These are phyloP conservation scores for Mortierella sp. DNA, from an alignment of 371 early-diverging fungal genomes.

Conservation along the genomic window DNA sequence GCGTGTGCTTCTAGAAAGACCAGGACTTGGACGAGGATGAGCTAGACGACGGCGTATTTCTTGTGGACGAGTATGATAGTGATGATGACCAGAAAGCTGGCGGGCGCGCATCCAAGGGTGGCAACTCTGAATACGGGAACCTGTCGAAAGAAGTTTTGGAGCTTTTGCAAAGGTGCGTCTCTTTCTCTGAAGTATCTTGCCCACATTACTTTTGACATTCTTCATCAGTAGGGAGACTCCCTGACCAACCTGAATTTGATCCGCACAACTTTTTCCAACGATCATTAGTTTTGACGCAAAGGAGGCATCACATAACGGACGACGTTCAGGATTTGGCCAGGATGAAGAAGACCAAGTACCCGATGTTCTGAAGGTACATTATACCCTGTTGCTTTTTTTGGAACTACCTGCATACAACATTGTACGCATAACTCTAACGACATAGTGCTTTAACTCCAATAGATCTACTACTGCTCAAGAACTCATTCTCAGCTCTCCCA, in stretches of 20 bases:
- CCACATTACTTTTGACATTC: not conserved
- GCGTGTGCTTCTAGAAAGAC: conserved; percentile 20
- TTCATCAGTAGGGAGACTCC: not conserved
- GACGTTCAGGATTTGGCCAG: conserved; percentile 11
- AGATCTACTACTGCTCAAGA: conserved; percentile 88
- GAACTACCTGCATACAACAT: not conserved
- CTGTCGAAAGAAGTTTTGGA: conserved; percentile 71
- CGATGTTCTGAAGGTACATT: conserved; percentile 68
- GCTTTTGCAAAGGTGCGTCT: conserved; percentile 61
- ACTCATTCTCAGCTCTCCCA: conserved; percentile 97
- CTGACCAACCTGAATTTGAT: conserved; percentile 2
- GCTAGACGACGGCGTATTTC: conserved; percentile 66
- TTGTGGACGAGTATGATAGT: conserved; percentile 78
- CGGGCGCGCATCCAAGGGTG: not conserved
- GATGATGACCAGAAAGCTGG: conserved; percentile 62
- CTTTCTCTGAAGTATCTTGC: not conserved
- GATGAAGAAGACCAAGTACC: conserved; percentile 62
- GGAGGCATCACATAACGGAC: conserved; percentile 24
- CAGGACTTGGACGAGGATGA: conserved; percentile 41
- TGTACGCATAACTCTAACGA: too few species aligned
- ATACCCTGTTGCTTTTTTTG: not conserved
- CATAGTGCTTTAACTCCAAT: not conserved
- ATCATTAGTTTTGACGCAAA: conserved; percentile 28
- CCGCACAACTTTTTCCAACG: not conserved
- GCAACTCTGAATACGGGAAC: conserved; percentile 31